phyloP scores from a whole-genome alignment of 257 asterid species.

The Nicotiana tomentosiformis region DNA sequence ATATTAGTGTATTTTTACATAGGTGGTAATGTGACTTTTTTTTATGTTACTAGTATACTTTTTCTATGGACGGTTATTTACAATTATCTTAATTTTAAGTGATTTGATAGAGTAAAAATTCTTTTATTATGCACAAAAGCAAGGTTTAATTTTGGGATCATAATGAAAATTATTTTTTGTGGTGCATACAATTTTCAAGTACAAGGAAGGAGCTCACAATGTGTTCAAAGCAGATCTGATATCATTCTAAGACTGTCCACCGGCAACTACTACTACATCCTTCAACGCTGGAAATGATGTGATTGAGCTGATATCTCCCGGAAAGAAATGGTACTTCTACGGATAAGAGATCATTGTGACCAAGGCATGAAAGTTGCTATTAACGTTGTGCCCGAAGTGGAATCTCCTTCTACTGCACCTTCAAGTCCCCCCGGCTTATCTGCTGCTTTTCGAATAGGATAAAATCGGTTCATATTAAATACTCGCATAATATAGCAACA shows the following conservation, averaged over 20 bases:
- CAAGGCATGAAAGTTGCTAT: slow-evolving; percentile 24
- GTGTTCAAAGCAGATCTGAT: slow-evolving; percentile 17
- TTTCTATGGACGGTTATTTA: too few species aligned
- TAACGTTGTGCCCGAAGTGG: slow-evolving; percentile 14
- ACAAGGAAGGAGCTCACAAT: slow-evolving; percentile 23
- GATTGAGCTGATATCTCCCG: slow-evolving; percentile 17
- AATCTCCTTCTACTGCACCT: not conserved
- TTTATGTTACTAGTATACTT: too few species aligned
- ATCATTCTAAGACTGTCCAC: slow-evolving; percentile 14
- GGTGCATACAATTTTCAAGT: slow-evolving; percentile 31
- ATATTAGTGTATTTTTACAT: too few species aligned
- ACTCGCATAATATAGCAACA: too few species aligned
- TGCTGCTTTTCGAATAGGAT: not conserved
- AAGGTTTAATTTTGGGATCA: not conserved
- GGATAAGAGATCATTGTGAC: slow-evolving; percentile 20
- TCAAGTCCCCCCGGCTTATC: not conserved
- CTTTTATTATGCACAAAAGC: too few species aligned
- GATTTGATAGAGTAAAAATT: too few species aligned
- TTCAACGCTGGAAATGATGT: slow-evolving; percentile 18
- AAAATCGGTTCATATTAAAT: too few species aligned
- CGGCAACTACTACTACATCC: not conserved
- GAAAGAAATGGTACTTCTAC: slow-evolving; percentile 22
- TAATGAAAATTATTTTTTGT: not conserved
- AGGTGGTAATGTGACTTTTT: too few species aligned
- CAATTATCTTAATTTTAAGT: too few species aligned